Evolutionary conservation across 73 alveolate species (phyloP).

Genomic region (Loxodes magnus): DNA sequence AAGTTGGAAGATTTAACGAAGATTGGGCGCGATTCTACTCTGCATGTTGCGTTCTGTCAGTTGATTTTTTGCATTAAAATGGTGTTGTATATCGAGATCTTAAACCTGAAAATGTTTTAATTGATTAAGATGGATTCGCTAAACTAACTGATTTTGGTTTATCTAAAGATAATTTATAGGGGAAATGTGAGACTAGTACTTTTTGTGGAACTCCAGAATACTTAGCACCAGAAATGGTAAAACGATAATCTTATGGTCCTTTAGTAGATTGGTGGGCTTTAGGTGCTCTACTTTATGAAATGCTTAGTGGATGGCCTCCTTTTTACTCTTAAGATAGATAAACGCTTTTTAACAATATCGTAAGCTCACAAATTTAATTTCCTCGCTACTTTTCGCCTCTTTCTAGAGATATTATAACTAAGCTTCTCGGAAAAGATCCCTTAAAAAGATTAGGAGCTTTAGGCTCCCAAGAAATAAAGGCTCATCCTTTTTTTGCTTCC

Average conservation of each 20-base stretch:
- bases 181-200: conserved; percentile 28
- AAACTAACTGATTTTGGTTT: conserved; percentile 76
- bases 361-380: conserved; percentile 18
- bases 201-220: conserved; percentile 75
- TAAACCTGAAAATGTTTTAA: conserved; percentile 78
- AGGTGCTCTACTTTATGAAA: conserved; percentile 66
- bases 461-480: conserved; percentile 34
- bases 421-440: conserved; percentile 41
- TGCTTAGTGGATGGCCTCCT: conserved; percentile 68
- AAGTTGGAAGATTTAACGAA: conserved; percentile 46
- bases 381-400: conserved; percentile 24
- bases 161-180: conserved; percentile 41
- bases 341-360: conserved; percentile 25
- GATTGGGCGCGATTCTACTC: conserved; percentile 58
- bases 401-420: conserved; percentile 23
- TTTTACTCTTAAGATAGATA: conserved; percentile 47
- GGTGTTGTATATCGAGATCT: conserved; percentile 72
- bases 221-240: conserved; percentile 63
- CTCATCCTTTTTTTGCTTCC: conserved; percentile 42
- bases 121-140: conserved; percentile 58
- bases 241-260: conserved; percentile 31
- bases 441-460: conserved; percentile 28
- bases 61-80: conserved; percentile 59
- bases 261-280: conserved; percentile 59
- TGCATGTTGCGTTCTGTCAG: conserved; percentile 53